Conservation (phyloP, 176 grass and related monocot species). For the Bolboschoenus planiculmis region DNA sequence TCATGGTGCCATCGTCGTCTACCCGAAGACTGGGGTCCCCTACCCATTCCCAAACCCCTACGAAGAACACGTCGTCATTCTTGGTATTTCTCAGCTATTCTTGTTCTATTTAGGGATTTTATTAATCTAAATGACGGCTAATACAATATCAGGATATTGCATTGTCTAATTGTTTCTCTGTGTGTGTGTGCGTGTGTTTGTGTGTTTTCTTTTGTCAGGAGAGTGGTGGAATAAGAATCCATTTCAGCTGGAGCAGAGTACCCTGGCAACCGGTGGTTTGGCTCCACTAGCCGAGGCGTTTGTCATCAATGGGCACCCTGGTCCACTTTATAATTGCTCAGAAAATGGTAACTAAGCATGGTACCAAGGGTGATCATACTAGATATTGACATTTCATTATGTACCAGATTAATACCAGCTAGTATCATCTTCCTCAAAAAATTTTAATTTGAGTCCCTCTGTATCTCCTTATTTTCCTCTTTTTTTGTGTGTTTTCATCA, state of each 20-base stretch:
- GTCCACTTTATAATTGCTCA: slow-evolving; percentile 24
- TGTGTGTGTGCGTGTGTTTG: neutral
- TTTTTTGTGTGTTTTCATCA: neutral
- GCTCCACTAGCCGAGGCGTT: slow-evolving; percentile 17
- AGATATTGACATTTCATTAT: neutral
- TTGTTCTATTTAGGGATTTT: neutral
- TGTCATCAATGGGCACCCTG: slow-evolving; percentile 30
- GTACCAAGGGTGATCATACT: neutral
- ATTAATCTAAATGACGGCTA: neutral
- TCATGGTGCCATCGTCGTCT: slow-evolving; percentile 26
- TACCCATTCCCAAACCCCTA: slow-evolving; percentile 29
- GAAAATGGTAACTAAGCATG: neutral
- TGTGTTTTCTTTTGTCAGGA: neutral
- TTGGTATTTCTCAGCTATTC: neutral
- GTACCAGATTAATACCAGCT: neutral
- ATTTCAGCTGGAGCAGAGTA: slow-evolving; percentile 6
- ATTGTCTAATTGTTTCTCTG: neutral
- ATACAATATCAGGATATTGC: neutral
- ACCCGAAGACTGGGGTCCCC: slow-evolving; percentile 14
- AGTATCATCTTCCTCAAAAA: neutral
- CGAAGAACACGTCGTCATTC: slow-evolving; percentile 13
- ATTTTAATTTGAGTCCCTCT: neutral
- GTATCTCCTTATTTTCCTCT: neutral
- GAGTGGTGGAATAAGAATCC: slow-evolving; percentile 30
- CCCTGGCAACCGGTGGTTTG: neutral